Percentiles rank a stretch among this genome's conserved stretches.
Evolutionary conservation across 2,329 filamentous ascomycete genomes (phyloP).

Genomic region (Ophiostoma ulmi): DNA sequence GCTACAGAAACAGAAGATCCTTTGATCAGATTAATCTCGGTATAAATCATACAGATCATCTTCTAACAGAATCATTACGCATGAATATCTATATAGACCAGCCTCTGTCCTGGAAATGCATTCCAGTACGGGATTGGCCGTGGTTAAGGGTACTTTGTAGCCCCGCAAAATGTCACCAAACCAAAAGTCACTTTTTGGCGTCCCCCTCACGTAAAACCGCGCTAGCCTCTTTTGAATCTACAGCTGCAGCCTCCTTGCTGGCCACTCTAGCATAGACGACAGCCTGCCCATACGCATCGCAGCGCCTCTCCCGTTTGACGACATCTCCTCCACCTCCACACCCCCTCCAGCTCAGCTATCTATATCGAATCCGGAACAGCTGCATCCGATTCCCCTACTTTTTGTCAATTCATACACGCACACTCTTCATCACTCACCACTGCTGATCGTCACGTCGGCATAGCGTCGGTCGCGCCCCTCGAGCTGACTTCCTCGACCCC

Average conservation of each 20-base stretch:
- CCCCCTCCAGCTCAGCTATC: background rate
- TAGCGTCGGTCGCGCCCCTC: background rate
- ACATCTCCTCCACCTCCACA: constrained; percentile 14
- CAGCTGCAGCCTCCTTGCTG: constrained; percentile 13
- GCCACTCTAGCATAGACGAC: background rate
- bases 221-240: background rate
- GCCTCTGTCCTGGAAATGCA: background rate
- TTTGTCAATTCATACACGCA: background rate
- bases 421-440: background rate
- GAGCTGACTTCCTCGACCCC: background rate
- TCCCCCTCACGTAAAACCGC: constrained; percentile 6
- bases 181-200: background rate
- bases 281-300: background rate
- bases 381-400: background rate
- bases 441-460: background rate
- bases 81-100: background rate
- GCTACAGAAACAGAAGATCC: background rate
- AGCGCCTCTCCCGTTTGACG: constrained; percentile 9
- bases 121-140: constrained; percentile 4
- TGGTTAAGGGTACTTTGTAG: background rate
- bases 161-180: background rate
- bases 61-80: background rate
- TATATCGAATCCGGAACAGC: background rate
- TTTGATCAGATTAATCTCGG: background rate
- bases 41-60: background rate